Base-by-base conservation (phyloP, 2,329 filamentous ascomycete species). In the Fusarium incarnatum region DNA sequence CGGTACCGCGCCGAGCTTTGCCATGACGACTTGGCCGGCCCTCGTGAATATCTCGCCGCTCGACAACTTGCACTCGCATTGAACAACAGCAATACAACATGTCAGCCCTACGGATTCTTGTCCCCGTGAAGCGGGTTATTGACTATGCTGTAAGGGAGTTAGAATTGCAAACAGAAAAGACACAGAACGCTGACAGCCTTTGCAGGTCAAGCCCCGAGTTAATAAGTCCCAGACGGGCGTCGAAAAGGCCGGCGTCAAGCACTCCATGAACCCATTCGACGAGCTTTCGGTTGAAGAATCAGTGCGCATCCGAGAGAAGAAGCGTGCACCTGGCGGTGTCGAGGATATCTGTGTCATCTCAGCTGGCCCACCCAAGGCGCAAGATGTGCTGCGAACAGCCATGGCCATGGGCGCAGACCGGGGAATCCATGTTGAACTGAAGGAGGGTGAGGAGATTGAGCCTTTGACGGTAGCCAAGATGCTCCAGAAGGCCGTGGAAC, bases 341-440 rank as follows among this genome's bases (percentile, higher is more conserved):
- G 91, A 94, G 74, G 94, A 98, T 80, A 98, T 99, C 78, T 90
- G 96, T 79, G 92, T 93, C 75, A 89, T 98, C 81, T 92, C 91
- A 57, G 94, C 94, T 53, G 96, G 96, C 8, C 94, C 95, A 3
- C 79, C 94, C 64, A 99, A 98, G 85, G 87, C 93, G 32, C 88
- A 89, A 76, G 96, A 99, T 79, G 90, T 94, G 18, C 88, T 99
- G 58, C 94, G 96, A 62, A 99, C 95, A 18, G 96, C 96, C 61
- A 96, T 99, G 94, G 96, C 96, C 75, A 98, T 99, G 94, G 96
- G 96, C 72, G 96, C 95, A 18, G 96, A 99, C 87, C 91, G 94
- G 23, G 91, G 85, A 42, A 91, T 99, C 79, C 94, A 96, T 84
- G 91, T 98, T 44, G 93, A 98, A 77, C 84, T 90, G 32, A 88